Evolutionary conservation across 2,329 filamentous ascomycete species (phyloP), one percentile per base, ranked within the genome.

Genomic region (Penicillium sp.): DNA sequence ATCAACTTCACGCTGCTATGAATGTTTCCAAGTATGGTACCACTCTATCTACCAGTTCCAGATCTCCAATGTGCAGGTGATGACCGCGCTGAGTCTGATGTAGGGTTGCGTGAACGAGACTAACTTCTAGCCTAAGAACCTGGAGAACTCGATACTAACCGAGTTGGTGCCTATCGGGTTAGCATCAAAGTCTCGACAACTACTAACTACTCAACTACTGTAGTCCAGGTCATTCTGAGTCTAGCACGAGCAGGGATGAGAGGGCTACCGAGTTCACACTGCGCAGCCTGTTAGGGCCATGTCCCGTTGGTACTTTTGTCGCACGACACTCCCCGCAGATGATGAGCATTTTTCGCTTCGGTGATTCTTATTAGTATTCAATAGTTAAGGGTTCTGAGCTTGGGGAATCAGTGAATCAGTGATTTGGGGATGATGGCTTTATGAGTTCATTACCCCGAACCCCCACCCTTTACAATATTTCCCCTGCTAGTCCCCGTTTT

Each of bases 261-360:
- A 5, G 43, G 43, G 22, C 46, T 35, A 31, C 27, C 13, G 36
- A n/a, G 36, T 39, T 39, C 36, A 6, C 36, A 1, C 36, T 39
- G 4, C 36, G 13, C 5, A 39, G 36, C 16, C 16, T n/a, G 36
- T 50, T 43, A 14, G 49, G 36, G 19, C 49, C 19, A 49, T 37
- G 43, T 31, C 43, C 39, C 50, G 27, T 60, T 47, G 60, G 62
- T 65, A 65, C 62, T 65, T 65, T 65, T 60, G 60, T 63, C 54
- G 27, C 46, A 56, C 46, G 44, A 43, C 36, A 49, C 46, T 49
- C 46, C 46, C 46, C 46, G 46, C 46, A 49, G 46, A 35, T 14
- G 10, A 27, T 6, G 31, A 31, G 31, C 31, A 10, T 9, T 31
- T 31, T 31, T 10, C 31, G 9, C 31, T 9, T 31, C 1, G 31